A percentile compares a stretch with the other conserved stretches of the same genome.
phyloP scores from a whole-genome alignment of 129 eudicot genomes.

The Flaveria robusta region DNA sequence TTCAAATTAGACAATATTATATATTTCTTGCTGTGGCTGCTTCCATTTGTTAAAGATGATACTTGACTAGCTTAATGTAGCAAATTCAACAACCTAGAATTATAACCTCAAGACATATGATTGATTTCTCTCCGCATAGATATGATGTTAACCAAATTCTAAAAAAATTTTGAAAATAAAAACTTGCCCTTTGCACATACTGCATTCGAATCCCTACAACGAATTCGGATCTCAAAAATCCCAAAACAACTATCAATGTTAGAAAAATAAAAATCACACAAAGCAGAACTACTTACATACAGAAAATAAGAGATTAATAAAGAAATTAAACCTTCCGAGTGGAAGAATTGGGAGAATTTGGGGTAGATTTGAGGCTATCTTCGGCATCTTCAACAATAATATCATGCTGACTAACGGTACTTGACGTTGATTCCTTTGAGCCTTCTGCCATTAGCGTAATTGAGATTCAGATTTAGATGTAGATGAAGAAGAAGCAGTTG shows the following conservation, averaged over 20 bases:
- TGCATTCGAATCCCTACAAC: conserved; percentile 27
- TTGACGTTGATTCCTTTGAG: conserved; percentile 56
- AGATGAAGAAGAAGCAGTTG: background rate
- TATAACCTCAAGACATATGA: background rate
- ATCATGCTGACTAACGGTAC: conserved; percentile 43
- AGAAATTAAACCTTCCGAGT: conserved; percentile 79
- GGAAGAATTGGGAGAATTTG: conserved; percentile 78
- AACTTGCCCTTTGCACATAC: conserved; percentile 1
- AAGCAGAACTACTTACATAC: background rate
- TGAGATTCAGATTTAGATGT: background rate
- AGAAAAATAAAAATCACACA: conserved; percentile 9
- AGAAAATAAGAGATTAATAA: background rate
- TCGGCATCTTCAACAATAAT: conserved; percentile 62
- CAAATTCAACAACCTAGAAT: background rate
- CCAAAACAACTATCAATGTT: conserved; percentile 13
- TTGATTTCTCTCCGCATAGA: background rate
- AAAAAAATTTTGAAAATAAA: background rate
- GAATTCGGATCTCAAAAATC: conserved; percentile 25
- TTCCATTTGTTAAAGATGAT: background rate
- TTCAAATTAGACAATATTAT: background rate
- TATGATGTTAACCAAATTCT: background rate
- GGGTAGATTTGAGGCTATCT: conserved; percentile 73
- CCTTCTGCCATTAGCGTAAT: conserved; percentile 58
- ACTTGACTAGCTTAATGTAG: conserved; percentile 1
- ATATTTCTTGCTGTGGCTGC: conserved; percentile 1